Conservation (phyloP, 2,329 filamentous ascomycete genomes). For the Colletotrichum spinosum region DNA sequence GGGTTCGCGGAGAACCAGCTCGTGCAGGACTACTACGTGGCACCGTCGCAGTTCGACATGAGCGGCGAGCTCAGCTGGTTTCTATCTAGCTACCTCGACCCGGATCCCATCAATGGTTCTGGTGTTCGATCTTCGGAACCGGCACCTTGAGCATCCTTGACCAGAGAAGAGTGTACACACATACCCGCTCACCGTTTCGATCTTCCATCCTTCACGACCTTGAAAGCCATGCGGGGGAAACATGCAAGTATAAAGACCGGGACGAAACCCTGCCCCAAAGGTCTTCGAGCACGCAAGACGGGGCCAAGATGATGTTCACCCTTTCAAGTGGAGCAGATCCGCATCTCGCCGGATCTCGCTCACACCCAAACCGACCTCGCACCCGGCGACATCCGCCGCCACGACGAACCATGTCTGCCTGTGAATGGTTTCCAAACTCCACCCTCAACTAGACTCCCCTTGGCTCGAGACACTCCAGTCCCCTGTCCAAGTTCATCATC, state of each 20-base stretch:
- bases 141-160: neutral
- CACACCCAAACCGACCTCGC: neutral
- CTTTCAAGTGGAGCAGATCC: slow-evolving; percentile 7
- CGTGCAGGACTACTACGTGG: slow-evolving; percentile 21
- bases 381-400: slow-evolving; percentile 22
- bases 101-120: neutral
- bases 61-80: slow-evolving; percentile 30
- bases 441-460: neutral
- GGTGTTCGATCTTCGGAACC: neutral
- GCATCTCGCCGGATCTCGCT: slow-evolving; percentile 33
- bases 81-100: slow-evolving; percentile 22
- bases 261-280: neutral
- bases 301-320: slow-evolving; percentile 24
- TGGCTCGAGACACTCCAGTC: neutral
- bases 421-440: slow-evolving; percentile 6
- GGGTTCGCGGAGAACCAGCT: slow-evolving; percentile 27
- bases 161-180: neutral
- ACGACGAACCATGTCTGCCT: neutral
- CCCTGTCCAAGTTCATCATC: slow-evolving; percentile 6
- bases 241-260: too few species aligned
- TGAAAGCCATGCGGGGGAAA: too few species aligned
- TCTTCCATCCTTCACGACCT: too few species aligned
- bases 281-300: slow-evolving; percentile 24
- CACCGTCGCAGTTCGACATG: slow-evolving; percentile 29
- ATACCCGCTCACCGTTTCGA: too few species aligned